These are phyloP conservation scores for Solanum hybrid DNA, from an alignment of 305 asterid species.

Conservation along the genomic window DNA sequence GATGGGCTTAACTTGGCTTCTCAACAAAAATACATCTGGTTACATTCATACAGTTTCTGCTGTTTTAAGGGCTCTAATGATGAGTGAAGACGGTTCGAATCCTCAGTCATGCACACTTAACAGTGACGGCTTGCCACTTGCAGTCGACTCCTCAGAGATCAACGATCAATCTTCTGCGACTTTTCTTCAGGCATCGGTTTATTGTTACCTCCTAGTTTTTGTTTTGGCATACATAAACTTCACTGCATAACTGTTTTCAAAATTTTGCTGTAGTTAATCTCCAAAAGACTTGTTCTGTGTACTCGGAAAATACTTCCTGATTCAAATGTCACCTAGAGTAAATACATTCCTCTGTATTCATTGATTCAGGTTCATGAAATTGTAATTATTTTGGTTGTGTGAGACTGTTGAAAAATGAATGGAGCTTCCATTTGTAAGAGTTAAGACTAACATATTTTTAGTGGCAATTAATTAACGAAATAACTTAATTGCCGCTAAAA, in stretches of 20 bases:
- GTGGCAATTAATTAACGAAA: too few relatives aligned
- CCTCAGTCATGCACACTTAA: conserved; percentile 56
- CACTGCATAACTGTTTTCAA: neutral
- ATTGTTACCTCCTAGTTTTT: conserved; percentile 20
- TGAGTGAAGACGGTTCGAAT: conserved; percentile 32
- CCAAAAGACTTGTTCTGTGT: neutral
- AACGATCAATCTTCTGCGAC: conserved; percentile 40
- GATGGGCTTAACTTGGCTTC: conserved; percentile 92
- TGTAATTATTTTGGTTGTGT: neutral
- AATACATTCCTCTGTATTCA: neutral
- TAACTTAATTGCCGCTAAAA: neutral
- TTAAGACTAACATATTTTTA: neutral
- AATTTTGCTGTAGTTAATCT: neutral
- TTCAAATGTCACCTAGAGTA: neutral
- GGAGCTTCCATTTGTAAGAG: neutral
- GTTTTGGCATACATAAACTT: conserved; percentile 20
- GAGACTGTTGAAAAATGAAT: neutral
- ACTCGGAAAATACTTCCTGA: neutral
- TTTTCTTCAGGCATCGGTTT: conserved; percentile 12
- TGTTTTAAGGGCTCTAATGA: conserved; percentile 79
- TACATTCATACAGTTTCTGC: conserved; percentile 72
- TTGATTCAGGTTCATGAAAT: neutral
- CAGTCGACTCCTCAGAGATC: conserved; percentile 79
- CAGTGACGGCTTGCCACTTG: conserved; percentile 85
- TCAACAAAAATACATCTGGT: conserved; percentile 59